phyloP scores from a whole-genome alignment of 352 stramenopile genomes.

The Heterotrichella gracilis region DNA sequence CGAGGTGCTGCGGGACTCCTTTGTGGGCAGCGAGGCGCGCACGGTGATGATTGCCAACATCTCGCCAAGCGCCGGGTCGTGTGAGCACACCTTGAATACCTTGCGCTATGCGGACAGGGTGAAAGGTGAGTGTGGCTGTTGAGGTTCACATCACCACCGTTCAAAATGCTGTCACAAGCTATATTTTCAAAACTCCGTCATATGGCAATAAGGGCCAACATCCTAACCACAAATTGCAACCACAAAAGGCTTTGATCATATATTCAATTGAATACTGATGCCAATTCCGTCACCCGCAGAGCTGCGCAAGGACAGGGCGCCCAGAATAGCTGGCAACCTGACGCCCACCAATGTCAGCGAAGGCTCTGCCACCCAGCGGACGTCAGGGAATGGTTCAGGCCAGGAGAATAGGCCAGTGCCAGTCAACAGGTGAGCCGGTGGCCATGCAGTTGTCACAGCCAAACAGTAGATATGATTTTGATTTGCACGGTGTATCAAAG shows the following conservation, averaged over 20 bases:
- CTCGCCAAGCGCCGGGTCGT: slow-evolving; percentile 39
- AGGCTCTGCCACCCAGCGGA: too few species aligned
- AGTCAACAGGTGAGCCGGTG: too few species aligned
- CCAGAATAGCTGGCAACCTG: too few species aligned
- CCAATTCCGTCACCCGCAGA: not conserved
- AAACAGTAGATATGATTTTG: too few species aligned
- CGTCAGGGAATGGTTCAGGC: too few species aligned
- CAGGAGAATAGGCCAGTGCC: too few species aligned
- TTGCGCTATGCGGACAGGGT: slow-evolving; percentile 64
- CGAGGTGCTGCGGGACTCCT: slow-evolving; percentile 84
- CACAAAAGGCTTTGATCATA: not conserved
- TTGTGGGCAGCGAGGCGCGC: slow-evolving; percentile 57
- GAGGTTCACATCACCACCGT: not conserved
- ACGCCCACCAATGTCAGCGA: too few species aligned
- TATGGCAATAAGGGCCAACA: too few species aligned
- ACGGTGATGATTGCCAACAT: slow-evolving; percentile 79
- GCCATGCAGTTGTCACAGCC: too few species aligned
- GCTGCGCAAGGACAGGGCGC: not conserved
- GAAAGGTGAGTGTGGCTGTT: slow-evolving; percentile 24
- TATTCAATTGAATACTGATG: not conserved
- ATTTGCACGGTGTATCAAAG: too few species aligned
- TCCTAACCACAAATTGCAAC: not conserved
- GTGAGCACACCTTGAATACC: slow-evolving; percentile 79
- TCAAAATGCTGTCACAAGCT: not conserved
- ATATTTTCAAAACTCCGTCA: too few species aligned